Evolutionary conservation across 257 asterid species (phyloP), one percentile per base, ranked within the genome.

Genomic region (Jacaranda mimosifolia): DNA sequence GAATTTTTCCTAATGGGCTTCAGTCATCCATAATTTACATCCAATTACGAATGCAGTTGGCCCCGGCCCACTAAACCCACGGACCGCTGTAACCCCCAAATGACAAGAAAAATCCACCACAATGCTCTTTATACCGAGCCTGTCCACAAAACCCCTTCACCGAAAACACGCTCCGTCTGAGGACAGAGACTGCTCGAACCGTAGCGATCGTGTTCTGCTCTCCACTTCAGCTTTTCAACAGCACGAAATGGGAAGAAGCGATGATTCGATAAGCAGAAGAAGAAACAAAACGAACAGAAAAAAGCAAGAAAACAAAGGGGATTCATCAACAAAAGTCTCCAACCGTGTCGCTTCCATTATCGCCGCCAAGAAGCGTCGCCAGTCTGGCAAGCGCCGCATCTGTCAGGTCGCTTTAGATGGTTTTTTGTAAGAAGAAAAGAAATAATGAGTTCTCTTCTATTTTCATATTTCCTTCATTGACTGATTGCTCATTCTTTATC

Each of bases 351-450:
- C 91, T 10, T 73, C 88, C 74, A 85, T 87, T 26, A 85, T 87
- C 89, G 91, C 91, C 84, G 65, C 86, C 79, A 87, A 87, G 82
- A 87, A 87, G 81, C 89, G 91, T 79, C 89, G 91, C 52, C 85
- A 72, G 35, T 36, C 89, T 32, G 91, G 91, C 60, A 87, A 87
- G 74, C 91, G 91, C 83, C 77, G 91, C 69, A 67, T 53, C 73
- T 87, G 91, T 65, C 89, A 87, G 88, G 91, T 87, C 7, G 40
- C 10, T 19, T 59, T 42, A 11, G 32, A 13, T 51, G 5, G 5
- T 10, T 45, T 57, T 11, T 0, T 63, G 21, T 0, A 32, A 15
- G 3, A 19, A 11, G 26, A 15, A n/a, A 42, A 40, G 6, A 8
- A 55, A 8, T 6, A 12, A 35, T 15, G 70, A 0, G 0, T 39